Base-by-base conservation (phyloP, 345 rosid genomes). In the Populus alba region DNA sequence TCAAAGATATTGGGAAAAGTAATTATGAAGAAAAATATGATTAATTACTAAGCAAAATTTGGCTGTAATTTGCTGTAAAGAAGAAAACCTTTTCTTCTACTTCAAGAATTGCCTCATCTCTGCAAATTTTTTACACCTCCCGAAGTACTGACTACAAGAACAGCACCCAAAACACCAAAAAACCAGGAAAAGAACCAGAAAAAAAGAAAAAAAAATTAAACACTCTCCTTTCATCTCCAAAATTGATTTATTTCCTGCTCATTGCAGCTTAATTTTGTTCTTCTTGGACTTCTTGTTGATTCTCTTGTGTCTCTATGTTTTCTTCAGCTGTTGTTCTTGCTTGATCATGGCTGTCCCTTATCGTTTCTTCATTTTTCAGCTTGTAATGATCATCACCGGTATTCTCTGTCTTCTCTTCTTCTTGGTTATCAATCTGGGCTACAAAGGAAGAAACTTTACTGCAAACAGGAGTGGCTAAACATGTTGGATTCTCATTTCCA, bases 121-220 rank as follows among this genome's bases (percentile, higher is more conserved):
- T 61, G 71, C 82, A 80, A 76, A 83, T 83, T 82, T 85, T 86
- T 85, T 85, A 89, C 91, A 80, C 57, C 83, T 88, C 79, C 87
- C 72, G 76, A 71, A 70, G 80, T 69, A 75, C 55, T 33, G 66
- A 73, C 55, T 38, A 63, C 66, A 37, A 59, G 73, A 55, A 17
- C 78, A 77, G 80, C 75, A 75, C 71, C 68, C 57, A 15, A 33
- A 67, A 78, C 18, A 15, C 38, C 53, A 73, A 78, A 75, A 70
- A 72, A 15, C 70, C 70, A 38, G 8, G 25, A 49, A 12, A 33
- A 8, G 23, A 27, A 23, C 53, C 38, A 68, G 27, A 55, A 11
- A 9, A 51, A 49, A 67, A n/a, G 37, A 63, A 38, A 7, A 31
- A 41, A 41, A 35, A 4, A 66, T 25, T 66, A 70, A 1, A 22